These are phyloP conservation scores for Clonostachys solani DNA, from an alignment of 2,329 filamentous ascomycete species.

Conservation along the genomic window DNA sequence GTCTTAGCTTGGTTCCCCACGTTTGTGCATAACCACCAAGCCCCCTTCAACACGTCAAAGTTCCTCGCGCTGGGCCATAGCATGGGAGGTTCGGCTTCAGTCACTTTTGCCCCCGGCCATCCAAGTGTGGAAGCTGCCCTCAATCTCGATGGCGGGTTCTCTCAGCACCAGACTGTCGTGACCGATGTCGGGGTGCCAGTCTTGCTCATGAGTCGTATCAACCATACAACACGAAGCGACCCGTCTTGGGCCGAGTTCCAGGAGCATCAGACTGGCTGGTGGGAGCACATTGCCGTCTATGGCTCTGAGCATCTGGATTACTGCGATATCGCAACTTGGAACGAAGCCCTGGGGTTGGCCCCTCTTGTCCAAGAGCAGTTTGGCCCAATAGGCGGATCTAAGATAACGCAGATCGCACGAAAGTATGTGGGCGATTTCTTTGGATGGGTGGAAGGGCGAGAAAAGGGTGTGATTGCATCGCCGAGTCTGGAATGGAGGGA, in stretches of 20 bases:
- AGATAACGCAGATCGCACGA: not conserved
- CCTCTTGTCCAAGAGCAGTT: not conserved
- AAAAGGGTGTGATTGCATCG: not conserved
- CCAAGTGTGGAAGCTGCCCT: not conserved
- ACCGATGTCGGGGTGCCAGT: not conserved
- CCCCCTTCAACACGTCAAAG: not conserved
- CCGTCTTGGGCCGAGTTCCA: not conserved
- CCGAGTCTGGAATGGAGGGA: not conserved
- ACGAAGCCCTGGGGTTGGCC: not conserved
- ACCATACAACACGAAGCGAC: not conserved
- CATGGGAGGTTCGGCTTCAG: not conserved
- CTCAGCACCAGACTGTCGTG: not conserved
- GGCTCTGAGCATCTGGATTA: not conserved
- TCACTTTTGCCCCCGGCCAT: not conserved
- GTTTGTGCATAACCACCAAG: not conserved
- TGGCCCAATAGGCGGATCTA: not conserved
- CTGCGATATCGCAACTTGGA: not conserved
- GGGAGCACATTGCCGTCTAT: not conserved
- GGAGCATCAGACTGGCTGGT: not conserved
- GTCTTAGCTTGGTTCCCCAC: not conserved
- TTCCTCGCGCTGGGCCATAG: not conserved
- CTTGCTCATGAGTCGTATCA: not conserved
- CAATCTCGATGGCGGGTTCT: not conserved
- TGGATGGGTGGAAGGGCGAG: not conserved
- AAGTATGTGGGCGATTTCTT: not conserved